phyloP scores from a whole-genome alignment of 306 rosid genomes.

The Vigna angularis region DNA sequence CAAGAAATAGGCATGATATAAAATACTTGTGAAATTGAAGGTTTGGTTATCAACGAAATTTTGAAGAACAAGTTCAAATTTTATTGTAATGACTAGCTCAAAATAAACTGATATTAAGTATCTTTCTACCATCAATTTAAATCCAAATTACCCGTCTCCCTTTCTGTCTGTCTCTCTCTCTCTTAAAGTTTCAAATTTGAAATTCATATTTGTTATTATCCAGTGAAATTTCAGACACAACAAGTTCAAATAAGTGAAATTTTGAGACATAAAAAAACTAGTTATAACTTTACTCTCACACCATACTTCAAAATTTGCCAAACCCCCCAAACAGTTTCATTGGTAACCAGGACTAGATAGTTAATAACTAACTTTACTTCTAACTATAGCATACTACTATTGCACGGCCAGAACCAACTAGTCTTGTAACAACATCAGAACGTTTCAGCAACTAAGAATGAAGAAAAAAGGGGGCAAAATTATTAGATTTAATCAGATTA shows the following conservation, averaged over 20 bases:
- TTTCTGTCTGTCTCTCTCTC: too few relatives aligned
- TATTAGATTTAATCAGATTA: neutral
- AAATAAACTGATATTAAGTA: neutral
- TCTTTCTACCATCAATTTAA: neutral
- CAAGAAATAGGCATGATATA: neutral
- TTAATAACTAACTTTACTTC: conserved; percentile 24
- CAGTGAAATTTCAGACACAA: neutral
- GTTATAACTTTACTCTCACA: neutral
- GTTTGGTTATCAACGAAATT: neutral
- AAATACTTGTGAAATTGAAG: neutral
- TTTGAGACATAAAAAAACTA: neutral
- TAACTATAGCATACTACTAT: neutral
- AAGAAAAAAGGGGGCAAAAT: neutral
- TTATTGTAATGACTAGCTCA: neutral
- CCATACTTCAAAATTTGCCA: neutral
- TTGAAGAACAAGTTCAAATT: neutral
- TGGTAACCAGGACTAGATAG: conserved; percentile 10
- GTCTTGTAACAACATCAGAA: conserved; percentile 9
- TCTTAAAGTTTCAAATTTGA: neutral
- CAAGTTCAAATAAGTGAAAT: neutral
- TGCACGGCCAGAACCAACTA: neutral
- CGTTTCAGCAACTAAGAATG: neutral
- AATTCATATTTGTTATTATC: too few relatives aligned
- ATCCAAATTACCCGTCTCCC: neutral
- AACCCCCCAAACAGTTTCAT: neutral